These are phyloP conservation scores for Backusella parvicylindrica DNA, from an alignment of 192 early-diverging fungal species.

Conservation along the genomic window DNA sequence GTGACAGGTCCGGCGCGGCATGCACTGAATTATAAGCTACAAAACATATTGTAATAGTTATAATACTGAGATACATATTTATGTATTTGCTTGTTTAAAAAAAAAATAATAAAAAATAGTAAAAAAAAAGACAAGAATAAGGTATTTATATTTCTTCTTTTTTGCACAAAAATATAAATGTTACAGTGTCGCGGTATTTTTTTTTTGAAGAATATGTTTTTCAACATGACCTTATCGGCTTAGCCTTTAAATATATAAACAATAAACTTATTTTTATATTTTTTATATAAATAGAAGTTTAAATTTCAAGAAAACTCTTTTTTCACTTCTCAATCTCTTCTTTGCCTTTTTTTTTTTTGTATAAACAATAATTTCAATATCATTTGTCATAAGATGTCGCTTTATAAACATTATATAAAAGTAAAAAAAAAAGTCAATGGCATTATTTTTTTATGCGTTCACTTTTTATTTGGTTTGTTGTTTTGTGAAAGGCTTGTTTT, in stretches of 20 bases:
- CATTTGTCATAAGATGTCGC: neutral
- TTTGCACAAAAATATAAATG: neutral
- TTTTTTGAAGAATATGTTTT: neutral
- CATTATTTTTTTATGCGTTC: neutral
- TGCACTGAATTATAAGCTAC: neutral
- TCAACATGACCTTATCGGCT: neutral
- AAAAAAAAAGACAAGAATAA: neutral
- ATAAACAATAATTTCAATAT: neutral
- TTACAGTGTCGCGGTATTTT: neutral
- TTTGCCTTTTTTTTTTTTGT: neutral
- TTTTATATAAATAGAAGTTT: neutral
- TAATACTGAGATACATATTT: neutral
- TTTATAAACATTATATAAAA: neutral
- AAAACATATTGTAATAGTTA: neutral
- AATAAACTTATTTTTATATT: neutral
- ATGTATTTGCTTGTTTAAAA: neutral
- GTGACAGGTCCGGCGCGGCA: neutral
- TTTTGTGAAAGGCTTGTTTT: neutral
- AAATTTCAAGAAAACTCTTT: neutral
- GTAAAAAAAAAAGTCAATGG: neutral
- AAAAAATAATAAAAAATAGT: too few species aligned
- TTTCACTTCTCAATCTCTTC: neutral
- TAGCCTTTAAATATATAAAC: neutral
- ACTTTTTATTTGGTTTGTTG: neutral
- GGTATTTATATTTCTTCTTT: neutral